Conservation (phyloP, 495 filamentous ascomycete species). For the Neurospora africana region DNA sequence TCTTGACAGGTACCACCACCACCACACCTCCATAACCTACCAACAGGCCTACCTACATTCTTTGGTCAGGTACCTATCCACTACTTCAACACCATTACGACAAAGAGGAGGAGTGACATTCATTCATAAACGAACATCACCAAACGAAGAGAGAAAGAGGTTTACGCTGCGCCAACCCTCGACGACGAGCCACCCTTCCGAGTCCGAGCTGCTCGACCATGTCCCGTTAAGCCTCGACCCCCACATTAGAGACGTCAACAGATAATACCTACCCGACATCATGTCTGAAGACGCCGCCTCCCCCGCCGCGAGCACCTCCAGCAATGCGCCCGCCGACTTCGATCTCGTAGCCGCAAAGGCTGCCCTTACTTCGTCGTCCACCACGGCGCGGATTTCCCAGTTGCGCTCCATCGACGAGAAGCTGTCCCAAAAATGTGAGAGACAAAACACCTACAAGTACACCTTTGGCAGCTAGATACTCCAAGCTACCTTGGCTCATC, state of each 20-base stretch:
- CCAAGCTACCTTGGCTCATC: background rate
- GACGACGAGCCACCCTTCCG: background rate
- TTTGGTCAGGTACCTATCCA: background rate
- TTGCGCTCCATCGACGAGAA: slow-evolving; percentile 38
- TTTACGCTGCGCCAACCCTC: background rate
- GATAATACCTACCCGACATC: slow-evolving; percentile 18
- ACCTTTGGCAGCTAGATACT: background rate
- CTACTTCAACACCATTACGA: background rate
- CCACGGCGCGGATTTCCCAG: slow-evolving; percentile 30
- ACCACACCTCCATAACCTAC: background rate
- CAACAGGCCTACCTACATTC: background rate
- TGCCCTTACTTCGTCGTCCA: slow-evolving; percentile 42
- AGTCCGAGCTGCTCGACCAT: slow-evolving; percentile 13
- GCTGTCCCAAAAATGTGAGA: slow-evolving; percentile 35
- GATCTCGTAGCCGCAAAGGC: slow-evolving; percentile 24
- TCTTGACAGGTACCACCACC: background rate
- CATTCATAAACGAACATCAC: background rate
- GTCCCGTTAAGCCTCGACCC: slow-evolving; percentile 8
- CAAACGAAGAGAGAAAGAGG: background rate
- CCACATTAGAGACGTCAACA: background rate
- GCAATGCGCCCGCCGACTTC: slow-evolving; percentile 21
- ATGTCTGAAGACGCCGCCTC: slow-evolving; percentile 33
- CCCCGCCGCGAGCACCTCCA: slow-evolving; percentile 1
- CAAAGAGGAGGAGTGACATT: background rate
- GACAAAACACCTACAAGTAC: background rate